These are phyloP conservation scores for Cucumis cinereus DNA, from an alignment of 306 rosid genomes.

Conservation along the genomic window DNA sequence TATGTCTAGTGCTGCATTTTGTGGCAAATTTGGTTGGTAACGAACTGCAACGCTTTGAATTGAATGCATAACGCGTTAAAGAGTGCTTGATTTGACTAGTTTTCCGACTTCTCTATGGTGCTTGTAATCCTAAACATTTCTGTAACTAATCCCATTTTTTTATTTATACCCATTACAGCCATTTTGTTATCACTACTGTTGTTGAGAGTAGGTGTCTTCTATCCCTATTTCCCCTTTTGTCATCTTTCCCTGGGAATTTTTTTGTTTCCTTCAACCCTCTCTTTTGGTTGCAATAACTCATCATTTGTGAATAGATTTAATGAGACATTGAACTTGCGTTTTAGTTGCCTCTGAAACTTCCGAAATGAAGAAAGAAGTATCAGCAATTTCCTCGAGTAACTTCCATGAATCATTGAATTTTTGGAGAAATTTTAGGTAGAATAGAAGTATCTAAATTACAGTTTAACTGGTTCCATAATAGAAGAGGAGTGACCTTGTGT, in stretches of 20 bases:
- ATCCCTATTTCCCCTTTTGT: background rate
- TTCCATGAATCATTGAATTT: background rate
- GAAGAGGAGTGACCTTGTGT: background rate
- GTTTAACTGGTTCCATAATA: background rate
- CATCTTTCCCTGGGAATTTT: background rate
- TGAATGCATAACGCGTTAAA: background rate
- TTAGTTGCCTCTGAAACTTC: background rate
- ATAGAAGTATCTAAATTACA: background rate
- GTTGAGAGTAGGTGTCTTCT: background rate
- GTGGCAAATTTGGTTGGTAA: background rate
- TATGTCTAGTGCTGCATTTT: background rate
- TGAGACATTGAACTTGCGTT: background rate
- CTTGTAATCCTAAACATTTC: too few relatives aligned
- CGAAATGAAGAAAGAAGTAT: background rate
- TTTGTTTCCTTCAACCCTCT: background rate
- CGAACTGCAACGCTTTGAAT: background rate
- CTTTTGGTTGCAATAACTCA: background rate
- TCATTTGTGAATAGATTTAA: background rate
- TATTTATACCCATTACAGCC: background rate
- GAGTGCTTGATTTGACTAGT: background rate
- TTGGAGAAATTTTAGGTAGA: background rate
- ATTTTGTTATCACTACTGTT: background rate
- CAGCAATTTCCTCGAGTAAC: background rate
- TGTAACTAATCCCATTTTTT: too few relatives aligned
- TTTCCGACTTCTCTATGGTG: background rate